These are phyloP conservation scores for Ophiocordyceps australis DNA, from an alignment of 2,329 filamentous ascomycete species.

Conservation along the genomic window DNA sequence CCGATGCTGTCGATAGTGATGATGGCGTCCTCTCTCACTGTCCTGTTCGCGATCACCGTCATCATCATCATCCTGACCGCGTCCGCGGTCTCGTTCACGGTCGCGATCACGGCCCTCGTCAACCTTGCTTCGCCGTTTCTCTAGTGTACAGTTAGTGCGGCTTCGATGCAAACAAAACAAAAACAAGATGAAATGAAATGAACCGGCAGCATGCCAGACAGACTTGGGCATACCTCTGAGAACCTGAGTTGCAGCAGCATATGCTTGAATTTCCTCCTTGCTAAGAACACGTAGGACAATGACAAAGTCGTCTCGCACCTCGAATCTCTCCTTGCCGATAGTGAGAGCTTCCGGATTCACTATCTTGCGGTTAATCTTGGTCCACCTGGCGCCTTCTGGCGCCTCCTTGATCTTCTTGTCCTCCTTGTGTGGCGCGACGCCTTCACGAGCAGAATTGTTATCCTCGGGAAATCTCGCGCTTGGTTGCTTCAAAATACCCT, in stretches of 20 bases:
- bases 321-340: conserved; percentile 75
- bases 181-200: neutral
- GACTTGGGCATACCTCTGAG: conserved; percentile 46
- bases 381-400: conserved; percentile 71
- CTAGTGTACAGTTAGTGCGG: too few relatives aligned
- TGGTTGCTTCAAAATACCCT: conserved; percentile 73
- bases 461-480: conserved; percentile 77
- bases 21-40: conserved; percentile 6
- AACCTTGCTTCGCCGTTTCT: conserved; percentile 14
- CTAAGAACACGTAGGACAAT: conserved; percentile 79
- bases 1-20: conserved; percentile 15
- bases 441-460: conserved; percentile 65
- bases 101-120: conserved; percentile 17
- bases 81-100: conserved; percentile 11
- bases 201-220: neutral
- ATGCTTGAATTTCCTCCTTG: conserved; percentile 77
- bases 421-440: conserved; percentile 86
- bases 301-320: conserved; percentile 83
- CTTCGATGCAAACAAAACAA: too few relatives aligned
- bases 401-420: conserved; percentile 54
- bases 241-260: conserved; percentile 64
- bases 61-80: conserved; percentile 11
- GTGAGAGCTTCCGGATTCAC: conserved; percentile 82
- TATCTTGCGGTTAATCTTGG: conserved; percentile 72
- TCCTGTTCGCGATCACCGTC: conserved; percentile 4